phyloP scores from a whole-genome alignment of 2,329 filamentous ascomycete genomes.

The Cladophialophora immunda region DNA sequence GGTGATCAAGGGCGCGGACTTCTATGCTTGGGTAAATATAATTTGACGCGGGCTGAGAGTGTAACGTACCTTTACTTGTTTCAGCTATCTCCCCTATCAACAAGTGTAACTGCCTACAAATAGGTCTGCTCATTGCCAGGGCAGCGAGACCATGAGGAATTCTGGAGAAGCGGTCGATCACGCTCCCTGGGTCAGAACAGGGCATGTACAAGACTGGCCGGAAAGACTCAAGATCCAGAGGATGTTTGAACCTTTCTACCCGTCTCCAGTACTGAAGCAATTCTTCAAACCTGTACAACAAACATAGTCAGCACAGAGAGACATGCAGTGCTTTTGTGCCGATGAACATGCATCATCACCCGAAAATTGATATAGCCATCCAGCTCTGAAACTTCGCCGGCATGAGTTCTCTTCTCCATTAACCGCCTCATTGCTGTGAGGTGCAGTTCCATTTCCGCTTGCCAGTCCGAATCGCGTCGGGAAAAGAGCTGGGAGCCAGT shows the following conservation, averaged over 20 bases:
- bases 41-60: not conserved
- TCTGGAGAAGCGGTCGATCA: not conserved
- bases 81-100: not conserved
- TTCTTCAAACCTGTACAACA: not conserved
- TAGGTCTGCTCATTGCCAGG: not conserved
- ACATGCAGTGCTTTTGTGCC: not conserved
- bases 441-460: not conserved
- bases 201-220: not conserved
- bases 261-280: not conserved
- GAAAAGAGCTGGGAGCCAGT: not conserved
- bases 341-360: not conserved
- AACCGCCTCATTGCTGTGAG: not conserved
- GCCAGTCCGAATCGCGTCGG: not conserved
- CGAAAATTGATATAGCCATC: constrained; percentile 1
- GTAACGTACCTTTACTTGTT: not conserved
- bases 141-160: constrained; percentile 6
- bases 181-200: not conserved
- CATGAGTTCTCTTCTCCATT: not conserved
- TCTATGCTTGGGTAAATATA: not conserved
- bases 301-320: not conserved
- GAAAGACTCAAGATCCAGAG: not conserved
- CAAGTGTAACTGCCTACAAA: not conserved
- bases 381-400: not conserved
- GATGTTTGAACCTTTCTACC: not conserved
- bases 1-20: not conserved